Conservation (phyloP, 208 protist genomes). For the Acanthamoeba sp. region DNA sequence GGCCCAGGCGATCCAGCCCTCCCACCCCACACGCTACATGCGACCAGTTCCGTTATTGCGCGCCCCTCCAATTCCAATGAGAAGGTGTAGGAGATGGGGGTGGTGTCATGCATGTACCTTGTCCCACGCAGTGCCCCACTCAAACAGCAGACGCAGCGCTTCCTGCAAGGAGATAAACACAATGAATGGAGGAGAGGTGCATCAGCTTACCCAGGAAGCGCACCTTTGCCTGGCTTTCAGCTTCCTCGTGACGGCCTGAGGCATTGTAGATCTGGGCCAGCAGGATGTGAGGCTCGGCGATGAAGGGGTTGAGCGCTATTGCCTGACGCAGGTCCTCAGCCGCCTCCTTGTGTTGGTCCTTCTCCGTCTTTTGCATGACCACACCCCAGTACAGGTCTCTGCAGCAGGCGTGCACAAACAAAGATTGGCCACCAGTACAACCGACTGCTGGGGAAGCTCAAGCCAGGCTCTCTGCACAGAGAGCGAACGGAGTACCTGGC, state of each 20-base stretch:
- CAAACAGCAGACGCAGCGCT: neutral
- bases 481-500: neutral
- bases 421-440: neutral
- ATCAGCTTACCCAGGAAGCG: no score
- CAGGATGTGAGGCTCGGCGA: neutral
- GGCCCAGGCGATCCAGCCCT: conserved; percentile 25
- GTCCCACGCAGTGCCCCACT: conserved; percentile 14
- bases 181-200: no score
- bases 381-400: conserved; percentile 12
- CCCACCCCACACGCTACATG: conserved; percentile 1
- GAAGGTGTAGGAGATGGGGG: neutral
- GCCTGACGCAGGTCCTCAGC: neutral
- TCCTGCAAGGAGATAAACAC: no score
- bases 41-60: no score
- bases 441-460: no score
- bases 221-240: neutral
- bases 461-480: no score
- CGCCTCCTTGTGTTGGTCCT: neutral
- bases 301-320: neutral
- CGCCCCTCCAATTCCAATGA: no score
- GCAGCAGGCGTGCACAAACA: neutral
- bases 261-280: conserved; percentile 15
- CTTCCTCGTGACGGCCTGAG: neutral
- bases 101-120: neutral
- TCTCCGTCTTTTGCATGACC: conserved; percentile 7